Conservation (phyloP, 1,139 yeast genomes). For the Magnusiomyces suaveolens region DNA sequence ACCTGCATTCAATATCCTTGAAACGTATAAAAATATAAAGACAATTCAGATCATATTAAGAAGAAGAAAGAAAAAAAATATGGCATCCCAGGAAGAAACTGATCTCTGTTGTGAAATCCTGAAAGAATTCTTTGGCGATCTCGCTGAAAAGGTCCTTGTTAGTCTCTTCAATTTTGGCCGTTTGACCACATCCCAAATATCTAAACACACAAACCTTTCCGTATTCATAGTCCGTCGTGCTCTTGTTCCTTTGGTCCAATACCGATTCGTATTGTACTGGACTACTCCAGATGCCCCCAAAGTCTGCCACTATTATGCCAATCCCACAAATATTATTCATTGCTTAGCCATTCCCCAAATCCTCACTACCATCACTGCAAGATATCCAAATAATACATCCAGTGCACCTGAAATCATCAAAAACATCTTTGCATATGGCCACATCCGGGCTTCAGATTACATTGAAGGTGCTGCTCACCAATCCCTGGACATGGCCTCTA, state of each 20-base stretch:
- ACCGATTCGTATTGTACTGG: conserved; percentile 36
- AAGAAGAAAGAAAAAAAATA: too few species aligned
- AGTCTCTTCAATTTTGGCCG: conserved; percentile 32
- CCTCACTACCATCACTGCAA: conserved; percentile 44
- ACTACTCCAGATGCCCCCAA: conserved; percentile 32
- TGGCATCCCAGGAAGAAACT: conserved; percentile 30
- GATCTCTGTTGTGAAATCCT: conserved; percentile 30
- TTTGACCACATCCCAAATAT: conserved; percentile 27
- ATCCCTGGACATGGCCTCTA: conserved; percentile 17
- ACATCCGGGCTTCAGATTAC: conserved; percentile 54
- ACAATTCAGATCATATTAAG: too few species aligned
- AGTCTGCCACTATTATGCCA: conserved; percentile 47
- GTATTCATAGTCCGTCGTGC: conserved; percentile 30
- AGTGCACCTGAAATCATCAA: conserved; percentile 59
- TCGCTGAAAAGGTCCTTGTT: conserved; percentile 31
- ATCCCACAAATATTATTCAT: conserved; percentile 54
- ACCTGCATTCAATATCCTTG: not conserved
- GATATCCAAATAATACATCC: conserved; percentile 23
- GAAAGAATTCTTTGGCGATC: conserved; percentile 32
- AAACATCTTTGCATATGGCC: conserved; percentile 56
- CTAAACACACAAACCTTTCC: conserved; percentile 26
- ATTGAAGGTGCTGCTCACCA: conserved; percentile 28
- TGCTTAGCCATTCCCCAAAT: conserved; percentile 73
- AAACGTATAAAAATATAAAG: too few species aligned
- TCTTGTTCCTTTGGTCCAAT: conserved; percentile 34